Conservation (phyloP, 2,329 filamentous ascomycete species). For the Fonsecaea pedrosoi region DNA sequence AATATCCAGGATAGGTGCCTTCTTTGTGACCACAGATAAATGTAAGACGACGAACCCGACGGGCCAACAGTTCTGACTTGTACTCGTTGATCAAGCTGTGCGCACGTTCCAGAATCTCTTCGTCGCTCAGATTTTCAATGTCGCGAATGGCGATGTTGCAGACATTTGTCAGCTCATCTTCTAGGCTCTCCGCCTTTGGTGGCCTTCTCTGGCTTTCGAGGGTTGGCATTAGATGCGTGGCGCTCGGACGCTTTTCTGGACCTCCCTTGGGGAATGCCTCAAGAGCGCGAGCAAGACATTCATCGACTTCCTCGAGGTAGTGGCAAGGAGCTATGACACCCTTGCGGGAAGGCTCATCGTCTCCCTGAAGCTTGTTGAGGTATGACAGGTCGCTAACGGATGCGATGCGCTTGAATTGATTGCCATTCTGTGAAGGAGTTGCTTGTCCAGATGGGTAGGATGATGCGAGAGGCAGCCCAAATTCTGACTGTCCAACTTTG, state of each 20-base stretch:
- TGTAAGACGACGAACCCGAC: constrained; percentile 84
- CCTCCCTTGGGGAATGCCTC: constrained; percentile 74
- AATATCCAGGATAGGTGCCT: constrained; percentile 94
- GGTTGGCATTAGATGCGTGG: constrained; percentile 70
- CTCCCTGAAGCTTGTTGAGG: constrained; percentile 69
- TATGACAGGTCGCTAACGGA: constrained; percentile 98
- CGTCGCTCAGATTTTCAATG: constrained; percentile 81
- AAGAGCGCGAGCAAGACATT: constrained; percentile 80
- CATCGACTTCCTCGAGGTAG: constrained; percentile 93
- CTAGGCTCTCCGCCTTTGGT: constrained; percentile 59
- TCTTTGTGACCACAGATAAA: constrained; percentile 97
- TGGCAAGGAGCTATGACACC: constrained; percentile 93
- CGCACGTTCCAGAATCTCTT: constrained; percentile 79
- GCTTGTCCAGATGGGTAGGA: constrained; percentile 84
- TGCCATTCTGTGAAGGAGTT: constrained; percentile 68
- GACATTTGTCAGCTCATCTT: constrained; percentile 86
- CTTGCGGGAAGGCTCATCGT: constrained; percentile 79
- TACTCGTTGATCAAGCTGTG: constrained; percentile 75
- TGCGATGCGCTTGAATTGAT: constrained; percentile 79
- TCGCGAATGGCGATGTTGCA: constrained; percentile 92
- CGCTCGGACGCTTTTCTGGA: constrained; percentile 62
- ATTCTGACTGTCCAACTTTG: constrained; percentile 91
- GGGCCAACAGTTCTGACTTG: constrained; percentile 82
- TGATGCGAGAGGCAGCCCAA: constrained; percentile 79
- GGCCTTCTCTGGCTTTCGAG: constrained; percentile 75